phyloP scores from a whole-genome alignment of 2,329 filamentous ascomycete genomes.

The Pseudopyrenochaeta lycopersici region DNA sequence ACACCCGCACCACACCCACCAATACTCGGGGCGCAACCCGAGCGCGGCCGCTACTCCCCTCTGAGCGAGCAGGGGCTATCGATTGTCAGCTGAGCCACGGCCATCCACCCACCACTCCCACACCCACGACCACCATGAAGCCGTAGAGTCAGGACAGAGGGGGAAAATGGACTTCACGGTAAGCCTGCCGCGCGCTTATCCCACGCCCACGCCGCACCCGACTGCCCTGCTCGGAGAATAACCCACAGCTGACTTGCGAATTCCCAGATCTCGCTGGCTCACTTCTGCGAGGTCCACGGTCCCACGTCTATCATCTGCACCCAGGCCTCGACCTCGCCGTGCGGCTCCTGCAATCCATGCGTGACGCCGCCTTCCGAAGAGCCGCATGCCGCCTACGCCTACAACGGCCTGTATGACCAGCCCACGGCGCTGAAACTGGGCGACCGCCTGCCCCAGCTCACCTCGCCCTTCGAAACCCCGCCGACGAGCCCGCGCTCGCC shows the following conservation, averaged over 20 bases:
- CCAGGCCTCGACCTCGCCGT: constrained; percentile 64
- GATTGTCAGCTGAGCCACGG: constrained; percentile 47
- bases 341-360: constrained; percentile 61
- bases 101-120: constrained; percentile 33
- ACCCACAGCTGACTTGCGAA: constrained; percentile 29
- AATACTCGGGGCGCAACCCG: constrained; percentile 19
- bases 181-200: constrained; percentile 34
- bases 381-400: constrained; percentile 41
- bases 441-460: constrained; percentile 42
- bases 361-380: constrained; percentile 53
- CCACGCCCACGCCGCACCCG: constrained; percentile 4
- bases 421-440: constrained; percentile 43
- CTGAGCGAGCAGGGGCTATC: constrained; percentile 28
- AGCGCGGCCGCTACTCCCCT: constrained; percentile 31
- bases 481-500: constrained; percentile 52
- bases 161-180: constrained; percentile 53
- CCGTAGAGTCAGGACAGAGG: constrained; percentile 35
- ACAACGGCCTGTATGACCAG: constrained; percentile 46
- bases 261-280: constrained; percentile 66
- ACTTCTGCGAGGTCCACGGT: constrained; percentile 71
- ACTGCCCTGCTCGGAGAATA: constrained; percentile 12
- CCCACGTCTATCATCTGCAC: constrained; percentile 70
- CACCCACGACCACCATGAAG: constrained; percentile 38
- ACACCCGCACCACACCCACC: constrained; percentile 23
- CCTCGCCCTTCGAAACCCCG: constrained; percentile 52